A percentile compares a stretch with the other conserved stretches of the same genome.
phyloP scores from a whole-genome alignment of 2,329 filamentous ascomycete genomes.

The Fusarium brachygibbosum region DNA sequence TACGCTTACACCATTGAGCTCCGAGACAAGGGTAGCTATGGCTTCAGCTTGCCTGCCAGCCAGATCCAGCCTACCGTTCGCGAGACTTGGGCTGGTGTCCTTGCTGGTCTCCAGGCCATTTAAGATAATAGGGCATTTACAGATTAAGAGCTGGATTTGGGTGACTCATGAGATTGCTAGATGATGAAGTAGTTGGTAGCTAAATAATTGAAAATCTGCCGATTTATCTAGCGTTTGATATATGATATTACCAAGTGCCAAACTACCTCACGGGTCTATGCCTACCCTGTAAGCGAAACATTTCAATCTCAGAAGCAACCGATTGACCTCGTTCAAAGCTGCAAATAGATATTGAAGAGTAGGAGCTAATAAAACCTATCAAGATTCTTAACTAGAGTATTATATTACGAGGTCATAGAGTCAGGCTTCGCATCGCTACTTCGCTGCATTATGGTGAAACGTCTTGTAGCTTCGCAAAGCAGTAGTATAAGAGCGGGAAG shows the following conservation, averaged over 20 bases:
- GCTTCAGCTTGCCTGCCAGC: constrained; percentile 59
- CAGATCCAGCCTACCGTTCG: constrained; percentile 54
- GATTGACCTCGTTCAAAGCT: neutral
- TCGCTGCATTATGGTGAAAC: no score
- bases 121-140: accelerated
- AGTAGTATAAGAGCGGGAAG: no score
- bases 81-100: constrained; percentile 36
- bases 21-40: constrained; percentile 53
- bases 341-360: no score
- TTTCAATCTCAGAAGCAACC: neutral
- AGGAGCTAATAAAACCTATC: no score
- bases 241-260: no score
- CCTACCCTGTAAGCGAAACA: no score
- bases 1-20: constrained; percentile 60
- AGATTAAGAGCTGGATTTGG: accelerated
- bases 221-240: no score
- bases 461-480: no score
- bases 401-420: no score
- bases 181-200: neutral
- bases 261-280: no score
- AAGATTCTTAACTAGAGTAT: no score
- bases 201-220: neutral
- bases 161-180: neutral
- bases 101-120: constrained; percentile 24
- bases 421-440: no score